A percentile compares a stretch with the other conserved stretches of the same genome.
These are phyloP conservation scores for Oryza nivara DNA, from an alignment of 176 grass and related monocot species.

Conservation along the genomic window DNA sequence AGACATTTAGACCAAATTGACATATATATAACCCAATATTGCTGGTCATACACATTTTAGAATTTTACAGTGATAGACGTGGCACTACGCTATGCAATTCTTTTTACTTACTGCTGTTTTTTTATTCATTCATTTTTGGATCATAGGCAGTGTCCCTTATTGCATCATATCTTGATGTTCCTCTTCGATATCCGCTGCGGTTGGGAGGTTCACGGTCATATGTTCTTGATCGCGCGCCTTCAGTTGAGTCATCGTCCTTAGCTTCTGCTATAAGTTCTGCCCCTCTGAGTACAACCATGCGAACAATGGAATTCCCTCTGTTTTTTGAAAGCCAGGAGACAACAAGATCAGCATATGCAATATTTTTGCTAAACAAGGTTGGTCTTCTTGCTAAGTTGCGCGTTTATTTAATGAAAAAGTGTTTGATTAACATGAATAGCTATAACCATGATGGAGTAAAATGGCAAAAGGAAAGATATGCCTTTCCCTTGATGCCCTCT, in stretches of 20 bases:
- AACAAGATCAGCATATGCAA: conserved; percentile 88
- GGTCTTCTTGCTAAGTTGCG: neutral
- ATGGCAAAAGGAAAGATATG: neutral
- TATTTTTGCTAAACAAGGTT: conserved; percentile 99
- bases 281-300: conserved; percentile 35
- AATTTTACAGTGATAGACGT: neutral
- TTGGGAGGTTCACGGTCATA: conserved; percentile 80
- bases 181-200: conserved; percentile 83
- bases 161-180: conserved; percentile 79
- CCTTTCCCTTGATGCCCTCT: neutral
- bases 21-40: neutral
- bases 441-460: neutral
- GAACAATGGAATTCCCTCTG: conserved; percentile 79
- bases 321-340: conserved; percentile 90
- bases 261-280: conserved; percentile 48
- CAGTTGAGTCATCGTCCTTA: conserved; percentile 57
- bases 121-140: conserved; percentile 49
- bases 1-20: neutral
- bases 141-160: conserved; percentile 72
- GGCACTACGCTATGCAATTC: neutral
- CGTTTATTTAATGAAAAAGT: neutral
- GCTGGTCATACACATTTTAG: neutral
- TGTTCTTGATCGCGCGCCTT: conserved; percentile 78
- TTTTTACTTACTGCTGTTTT: neutral
- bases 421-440: neutral